A percentile compares a stretch with the other conserved stretches of the same genome.
Evolutionary conservation across 306 rosid species (phyloP).

Genomic region (Dicorynia guianensis): DNA sequence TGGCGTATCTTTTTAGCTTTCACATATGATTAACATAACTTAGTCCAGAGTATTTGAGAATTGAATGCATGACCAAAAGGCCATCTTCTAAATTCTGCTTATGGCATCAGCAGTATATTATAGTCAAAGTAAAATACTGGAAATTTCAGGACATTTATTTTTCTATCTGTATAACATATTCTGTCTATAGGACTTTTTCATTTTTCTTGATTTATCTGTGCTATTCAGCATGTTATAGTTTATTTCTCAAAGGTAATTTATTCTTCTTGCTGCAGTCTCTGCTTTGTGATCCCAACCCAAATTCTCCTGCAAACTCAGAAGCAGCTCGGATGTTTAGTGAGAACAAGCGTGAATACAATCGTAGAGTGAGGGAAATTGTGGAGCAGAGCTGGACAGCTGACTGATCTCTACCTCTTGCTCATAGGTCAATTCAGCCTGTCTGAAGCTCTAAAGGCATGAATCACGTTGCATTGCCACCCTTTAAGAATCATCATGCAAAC

Average conservation of each 20-base stretch:
- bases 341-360: slow-evolving; percentile 91
- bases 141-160: neutral
- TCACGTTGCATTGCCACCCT: slow-evolving; percentile 38
- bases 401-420: slow-evolving; percentile 39
- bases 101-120: neutral
- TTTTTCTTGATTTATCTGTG: slow-evolving; percentile 4
- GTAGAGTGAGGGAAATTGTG: slow-evolving; percentile 86
- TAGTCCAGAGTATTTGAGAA: neutral
- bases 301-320: slow-evolving; percentile 96
- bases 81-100: neutral
- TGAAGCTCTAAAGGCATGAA: slow-evolving; percentile 45
- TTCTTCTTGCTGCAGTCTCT: slow-evolving; percentile 68
- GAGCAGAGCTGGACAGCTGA: slow-evolving; percentile 99
- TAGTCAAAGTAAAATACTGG: neutral
- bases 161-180: neutral
- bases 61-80: neutral
- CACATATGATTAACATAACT: neutral
- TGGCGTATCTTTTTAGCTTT: neutral
- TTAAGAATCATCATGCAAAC: slow-evolving; percentile 50
- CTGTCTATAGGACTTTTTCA: neutral
- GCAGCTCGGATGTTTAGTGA: slow-evolving; percentile 95
- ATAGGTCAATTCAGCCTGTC: slow-evolving; percentile 30
- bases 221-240: slow-evolving; percentile 11
- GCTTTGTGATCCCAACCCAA: slow-evolving; percentile 96
- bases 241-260: neutral